Base-by-base conservation (phyloP, 2,329 filamentous ascomycete genomes). In the Colletotrichum sp. region DNA sequence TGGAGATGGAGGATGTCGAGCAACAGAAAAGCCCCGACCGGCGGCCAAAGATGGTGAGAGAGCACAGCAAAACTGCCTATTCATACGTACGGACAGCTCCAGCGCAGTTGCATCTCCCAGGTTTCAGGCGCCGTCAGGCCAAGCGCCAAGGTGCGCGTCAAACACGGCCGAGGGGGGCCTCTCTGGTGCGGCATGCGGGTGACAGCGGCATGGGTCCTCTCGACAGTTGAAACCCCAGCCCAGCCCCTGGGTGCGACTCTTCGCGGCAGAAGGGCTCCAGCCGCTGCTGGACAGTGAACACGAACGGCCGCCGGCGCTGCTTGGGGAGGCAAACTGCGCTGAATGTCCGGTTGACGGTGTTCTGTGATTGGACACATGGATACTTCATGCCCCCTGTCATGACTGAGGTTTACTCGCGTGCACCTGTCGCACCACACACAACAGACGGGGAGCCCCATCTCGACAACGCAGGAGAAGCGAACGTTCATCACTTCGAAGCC, bases 111-210 rank as follows among this genome's bases (percentile, higher is more conserved):
- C 64, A 75, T 65, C 67, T 25, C 28, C 16, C 16, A 10, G 56
- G 73, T 75, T 73, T 75, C 73, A 73, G 70, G 69, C 62, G 62
- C 39, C 69, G 27, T 65, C 32, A 30, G 72, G 56, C 73, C 64
- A 75, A 72, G 73, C 22, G 73, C 73, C 73, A 75, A 75, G 73
- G 36, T 22, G 43, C 34, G 64, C 70, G 64, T 75, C 73, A 75
- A 75, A 75, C 73, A 65, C 62, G 39, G 32, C n/a, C 68, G 69
- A 75, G 62, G 61, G 72, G 32, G 43, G 43, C 43, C 43, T 34
- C 25, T 52, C 36, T 74, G 61, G 61, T 61, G 72, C 52, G 67
- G 72, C 71, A 71, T 56, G 25, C 48, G 30, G 32, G 66, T 74
- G 58, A 65, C 71, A 70, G 71, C 71, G 34, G 66, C 67, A 68